Evolutionary conservation across 805 yeast genomes (phyloP).

Genomic region (Ogataea haglerorum): DNA sequence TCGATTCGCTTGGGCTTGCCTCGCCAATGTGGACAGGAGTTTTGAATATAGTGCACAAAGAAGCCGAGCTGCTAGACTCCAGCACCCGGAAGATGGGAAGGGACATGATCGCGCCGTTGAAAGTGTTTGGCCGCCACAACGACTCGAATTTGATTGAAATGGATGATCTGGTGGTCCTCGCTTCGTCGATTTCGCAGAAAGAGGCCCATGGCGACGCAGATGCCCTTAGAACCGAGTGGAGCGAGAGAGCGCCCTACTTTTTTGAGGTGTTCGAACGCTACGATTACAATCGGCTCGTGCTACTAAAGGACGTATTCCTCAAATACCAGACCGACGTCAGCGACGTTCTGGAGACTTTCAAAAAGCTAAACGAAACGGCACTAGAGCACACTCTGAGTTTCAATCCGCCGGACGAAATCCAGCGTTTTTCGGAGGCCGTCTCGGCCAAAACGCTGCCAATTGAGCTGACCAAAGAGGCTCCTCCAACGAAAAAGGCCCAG

Average conservation of each 20-base stretch:
- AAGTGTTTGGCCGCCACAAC: constrained; percentile 50
- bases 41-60: constrained; percentile 40
- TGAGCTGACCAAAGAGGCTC: constrained; percentile 20
- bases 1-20: constrained; percentile 45
- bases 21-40: constrained; percentile 44
- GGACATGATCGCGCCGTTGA: constrained; percentile 55
- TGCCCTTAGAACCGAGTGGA: constrained; percentile 62
- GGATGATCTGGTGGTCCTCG: constrained; percentile 34
- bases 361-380: constrained; percentile 56
- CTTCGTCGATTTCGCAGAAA: constrained; percentile 19
- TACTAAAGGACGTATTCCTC: constrained; percentile 62
- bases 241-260: constrained; percentile 69
- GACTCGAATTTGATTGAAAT: constrained; percentile 41
- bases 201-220: constrained; percentile 32
- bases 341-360: constrained; percentile 46
- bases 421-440: constrained; percentile 47
- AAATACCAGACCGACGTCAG: constrained; percentile 60
- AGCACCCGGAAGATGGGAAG: constrained; percentile 50
- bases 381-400: constrained; percentile 63
- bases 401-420: constrained; percentile 57
- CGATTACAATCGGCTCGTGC: constrained; percentile 58
- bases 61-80: constrained; percentile 41
- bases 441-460: constrained; percentile 27
- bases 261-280: constrained; percentile 72
- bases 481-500: constrained; percentile 8